Evolutionary conservation across 2,329 filamentous ascomycete species (phyloP).

Genomic region (Gyromitra esculenta): DNA sequence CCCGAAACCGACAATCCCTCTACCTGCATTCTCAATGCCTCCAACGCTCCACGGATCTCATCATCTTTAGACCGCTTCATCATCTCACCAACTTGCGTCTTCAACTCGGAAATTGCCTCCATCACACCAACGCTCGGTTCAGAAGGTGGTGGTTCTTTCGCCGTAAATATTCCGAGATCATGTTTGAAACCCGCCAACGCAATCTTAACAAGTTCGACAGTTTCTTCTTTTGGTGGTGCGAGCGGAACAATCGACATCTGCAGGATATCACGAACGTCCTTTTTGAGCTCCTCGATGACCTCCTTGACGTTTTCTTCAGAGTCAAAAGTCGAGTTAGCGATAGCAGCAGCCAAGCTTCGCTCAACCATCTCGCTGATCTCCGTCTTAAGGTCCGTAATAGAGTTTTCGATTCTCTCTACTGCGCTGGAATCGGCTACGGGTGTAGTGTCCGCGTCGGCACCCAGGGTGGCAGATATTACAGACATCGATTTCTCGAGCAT

Average conservation of each 20-base stretch:
- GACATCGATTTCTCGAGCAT: constrained; percentile 50
- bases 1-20: constrained; percentile 65
- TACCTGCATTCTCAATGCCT: constrained; percentile 83
- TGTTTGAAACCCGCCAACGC: constrained; percentile 45
- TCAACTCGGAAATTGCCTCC: constrained; percentile 48
- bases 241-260: constrained; percentile 54
- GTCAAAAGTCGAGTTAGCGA: constrained; percentile 54
- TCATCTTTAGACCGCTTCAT: constrained; percentile 59
- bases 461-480: constrained; percentile 20
- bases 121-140: constrained; percentile 35
- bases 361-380: constrained; percentile 71
- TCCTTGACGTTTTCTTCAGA: constrained; percentile 54
- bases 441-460: constrained; percentile 7
- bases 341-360: constrained; percentile 62
- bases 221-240: constrained; percentile 41
- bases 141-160: not conserved
- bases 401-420: constrained; percentile 45
- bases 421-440: constrained; percentile 23
- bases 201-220: constrained; percentile 45
- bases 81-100: constrained; percentile 44
- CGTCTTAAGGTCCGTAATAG: constrained; percentile 47
- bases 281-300: constrained; percentile 55
- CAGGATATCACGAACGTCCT: constrained; percentile 53
- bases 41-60: constrained; percentile 75
- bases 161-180: constrained; percentile 36